phyloP scores from a whole-genome alignment of 768 basidiomycete genomes.

The Mrakia blollopis region DNA sequence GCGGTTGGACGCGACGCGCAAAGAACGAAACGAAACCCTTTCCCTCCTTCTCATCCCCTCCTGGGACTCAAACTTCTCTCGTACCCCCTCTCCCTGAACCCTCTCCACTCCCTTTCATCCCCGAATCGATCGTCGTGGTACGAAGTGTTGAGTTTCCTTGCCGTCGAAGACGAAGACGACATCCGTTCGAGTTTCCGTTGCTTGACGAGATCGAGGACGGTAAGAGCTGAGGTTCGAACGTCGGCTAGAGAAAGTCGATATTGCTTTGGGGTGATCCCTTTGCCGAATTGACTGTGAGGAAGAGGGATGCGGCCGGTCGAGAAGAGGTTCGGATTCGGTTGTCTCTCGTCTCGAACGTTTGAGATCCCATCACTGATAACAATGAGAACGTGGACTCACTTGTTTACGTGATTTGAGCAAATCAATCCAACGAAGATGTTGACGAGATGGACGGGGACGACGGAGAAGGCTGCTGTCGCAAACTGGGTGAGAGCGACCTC shows the following conservation, averaged over 20 bases:
- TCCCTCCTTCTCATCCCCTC: not conserved
- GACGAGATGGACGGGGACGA: conserved; percentile 58
- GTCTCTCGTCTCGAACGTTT: too few species aligned
- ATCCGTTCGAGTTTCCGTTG: not conserved
- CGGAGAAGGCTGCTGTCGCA: conserved; percentile 54
- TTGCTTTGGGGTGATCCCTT: conserved; percentile 57
- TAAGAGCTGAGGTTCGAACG: conserved; percentile 38
- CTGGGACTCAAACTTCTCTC: not conserved
- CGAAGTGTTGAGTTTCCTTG: too few species aligned
- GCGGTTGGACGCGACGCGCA: too few species aligned
- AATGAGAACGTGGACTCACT: too few species aligned
- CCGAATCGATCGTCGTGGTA: not conserved
- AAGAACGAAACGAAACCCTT: too few species aligned
- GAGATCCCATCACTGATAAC: too few species aligned
- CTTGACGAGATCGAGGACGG: conserved; percentile 31
- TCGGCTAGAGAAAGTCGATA: conserved; percentile 53
- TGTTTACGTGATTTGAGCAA: conserved; percentile 62
- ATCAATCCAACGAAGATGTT: conserved; percentile 59
- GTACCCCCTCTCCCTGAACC: not conserved
- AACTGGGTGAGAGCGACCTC: conserved; percentile 49
- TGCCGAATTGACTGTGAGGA: conserved; percentile 55
- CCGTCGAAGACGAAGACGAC: not conserved
- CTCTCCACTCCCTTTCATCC: not conserved
- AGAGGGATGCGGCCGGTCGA: too few species aligned
- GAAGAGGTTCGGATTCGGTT: too few species aligned